These are phyloP conservation scores for Fusarium coicis DNA, from an alignment of 2,329 filamentous ascomycete species.

Conservation along the genomic window DNA sequence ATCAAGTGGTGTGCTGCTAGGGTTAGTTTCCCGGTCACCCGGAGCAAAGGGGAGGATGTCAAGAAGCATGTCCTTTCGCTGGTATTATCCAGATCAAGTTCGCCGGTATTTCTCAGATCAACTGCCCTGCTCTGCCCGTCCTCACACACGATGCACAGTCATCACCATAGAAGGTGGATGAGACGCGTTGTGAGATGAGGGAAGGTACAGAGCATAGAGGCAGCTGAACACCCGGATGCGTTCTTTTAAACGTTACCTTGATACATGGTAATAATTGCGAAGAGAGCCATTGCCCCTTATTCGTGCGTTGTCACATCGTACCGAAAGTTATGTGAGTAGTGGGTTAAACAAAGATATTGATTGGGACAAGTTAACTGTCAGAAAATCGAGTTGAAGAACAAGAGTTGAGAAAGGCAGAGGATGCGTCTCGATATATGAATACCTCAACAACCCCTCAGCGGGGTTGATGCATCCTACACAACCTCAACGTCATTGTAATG, in stretches of 20 bases:
- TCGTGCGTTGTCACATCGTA: slow-evolving; percentile 43
- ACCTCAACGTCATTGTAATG: slow-evolving; percentile 31
- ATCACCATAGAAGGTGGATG: background rate
- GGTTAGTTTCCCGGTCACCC: slow-evolving; percentile 58
- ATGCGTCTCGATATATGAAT: slow-evolving; percentile 28
- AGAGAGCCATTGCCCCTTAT: slow-evolving; percentile 40
- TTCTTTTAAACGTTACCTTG: slow-evolving; percentile 60
- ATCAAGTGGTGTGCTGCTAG: slow-evolving; percentile 56
- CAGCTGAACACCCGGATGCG: slow-evolving; percentile 59
- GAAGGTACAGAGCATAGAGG: slow-evolving; percentile 24
- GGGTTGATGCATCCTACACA: slow-evolving; percentile 26
- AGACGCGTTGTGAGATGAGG: background rate
- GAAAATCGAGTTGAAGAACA: slow-evolving; percentile 2
- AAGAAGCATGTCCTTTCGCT: slow-evolving; percentile 89
- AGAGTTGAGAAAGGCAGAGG: background rate
- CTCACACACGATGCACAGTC: background rate
- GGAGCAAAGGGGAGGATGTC: slow-evolving; percentile 47
- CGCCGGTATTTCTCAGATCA: slow-evolving; percentile 81
- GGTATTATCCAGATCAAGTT: slow-evolving; percentile 91
- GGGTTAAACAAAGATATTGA: background rate
- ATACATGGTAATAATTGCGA: slow-evolving; percentile 47
- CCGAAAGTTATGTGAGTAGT: slow-evolving; percentile 21
- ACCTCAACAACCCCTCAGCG: slow-evolving; percentile 33
- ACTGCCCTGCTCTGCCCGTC: slow-evolving; percentile 43
- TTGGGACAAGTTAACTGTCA: background rate